These are phyloP conservation scores for Fusarium tupiense DNA, from an alignment of 2,329 filamentous ascomycete species.

Conservation along the genomic window DNA sequence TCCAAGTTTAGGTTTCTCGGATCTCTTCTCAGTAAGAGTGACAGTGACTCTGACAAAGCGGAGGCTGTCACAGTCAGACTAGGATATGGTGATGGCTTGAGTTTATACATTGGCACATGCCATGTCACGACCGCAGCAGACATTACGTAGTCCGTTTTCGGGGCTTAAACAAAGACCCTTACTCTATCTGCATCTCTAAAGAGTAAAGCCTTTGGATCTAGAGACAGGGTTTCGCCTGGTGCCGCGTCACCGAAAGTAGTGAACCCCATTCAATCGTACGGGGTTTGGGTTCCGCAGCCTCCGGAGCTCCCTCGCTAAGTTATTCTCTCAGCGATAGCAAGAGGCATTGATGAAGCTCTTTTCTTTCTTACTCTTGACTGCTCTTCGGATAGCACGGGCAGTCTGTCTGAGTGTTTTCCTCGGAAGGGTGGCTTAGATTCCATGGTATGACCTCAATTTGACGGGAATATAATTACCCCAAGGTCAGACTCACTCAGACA, in stretches of 20 bases:
- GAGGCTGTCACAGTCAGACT: neutral
- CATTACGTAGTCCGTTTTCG: slow-evolving; percentile 28
- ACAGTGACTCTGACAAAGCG: neutral
- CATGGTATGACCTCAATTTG: slow-evolving; percentile 13
- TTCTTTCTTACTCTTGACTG: neutral
- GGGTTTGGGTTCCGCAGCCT: slow-evolving; percentile 20
- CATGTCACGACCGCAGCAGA: neutral
- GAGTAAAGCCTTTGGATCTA: slow-evolving; percentile 9
- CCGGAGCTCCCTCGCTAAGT: neutral
- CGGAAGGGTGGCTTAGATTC: slow-evolving; percentile 3
- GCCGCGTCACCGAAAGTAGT: slow-evolving; percentile 34
- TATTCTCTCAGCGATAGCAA: neutral
- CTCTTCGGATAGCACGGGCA: slow-evolving; percentile 17
- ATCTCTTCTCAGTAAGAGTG: neutral
- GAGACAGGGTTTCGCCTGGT: slow-evolving; percentile 12
- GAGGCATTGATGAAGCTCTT: neutral
- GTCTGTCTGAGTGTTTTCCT: neutral
- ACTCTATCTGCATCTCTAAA: slow-evolving; percentile 12
- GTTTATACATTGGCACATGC: slow-evolving; percentile 8
- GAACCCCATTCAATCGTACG: slow-evolving; percentile 13
- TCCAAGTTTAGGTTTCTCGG: neutral
- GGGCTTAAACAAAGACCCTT: slow-evolving; percentile 15
- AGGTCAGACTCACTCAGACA: neutral
- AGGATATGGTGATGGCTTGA: neutral
- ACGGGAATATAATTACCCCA: slow-evolving; percentile 20